Evolutionary conservation across 495 filamentous ascomycete genomes (phyloP).

Genomic region (Podospora appendiculata): DNA sequence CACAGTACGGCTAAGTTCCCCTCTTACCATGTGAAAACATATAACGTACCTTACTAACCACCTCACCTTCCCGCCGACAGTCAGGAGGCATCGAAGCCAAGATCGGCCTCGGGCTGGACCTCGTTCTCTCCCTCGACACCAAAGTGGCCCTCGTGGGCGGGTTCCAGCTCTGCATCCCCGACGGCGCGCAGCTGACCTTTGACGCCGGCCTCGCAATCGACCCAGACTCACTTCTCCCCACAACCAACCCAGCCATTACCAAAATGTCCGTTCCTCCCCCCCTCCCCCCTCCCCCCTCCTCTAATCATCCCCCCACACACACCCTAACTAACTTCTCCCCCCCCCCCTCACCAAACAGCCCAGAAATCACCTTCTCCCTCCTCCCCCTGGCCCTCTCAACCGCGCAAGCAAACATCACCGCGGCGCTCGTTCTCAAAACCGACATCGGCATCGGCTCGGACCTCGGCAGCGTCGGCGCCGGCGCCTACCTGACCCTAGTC

Average conservation of each 20-base stretch:
- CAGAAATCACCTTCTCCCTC: slow-evolving; percentile 15
- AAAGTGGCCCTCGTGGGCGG: slow-evolving; percentile 16
- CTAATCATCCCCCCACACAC: neutral
- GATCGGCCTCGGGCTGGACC: slow-evolving; percentile 19
- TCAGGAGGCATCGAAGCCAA: slow-evolving; percentile 20
- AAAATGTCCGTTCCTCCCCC: neutral
- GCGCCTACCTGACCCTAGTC: slow-evolving; percentile 16
- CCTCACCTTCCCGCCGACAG: slow-evolving; percentile 1
- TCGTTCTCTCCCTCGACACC: slow-evolving; percentile 16
- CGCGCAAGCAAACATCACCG: slow-evolving; percentile 18
- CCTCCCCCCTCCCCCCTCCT: neutral
- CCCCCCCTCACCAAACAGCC: slow-evolving; percentile 7
- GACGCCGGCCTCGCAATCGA: neutral
- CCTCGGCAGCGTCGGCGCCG: slow-evolving; percentile 15
- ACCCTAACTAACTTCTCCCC: neutral
- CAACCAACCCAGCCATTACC: neutral
- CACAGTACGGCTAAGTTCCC: neutral
- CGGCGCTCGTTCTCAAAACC: slow-evolving; percentile 20
- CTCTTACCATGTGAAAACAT: neutral
- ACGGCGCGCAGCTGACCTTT: slow-evolving; percentile 9
- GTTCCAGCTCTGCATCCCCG: slow-evolving; percentile 25
- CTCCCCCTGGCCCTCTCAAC: slow-evolving; percentile 18
- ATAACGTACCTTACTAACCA: neutral
- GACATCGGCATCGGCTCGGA: slow-evolving; percentile 19
- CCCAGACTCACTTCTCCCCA: neutral